phyloP scores from a whole-genome alignment of 495 filamentous ascomycete species.

The Daldinia bambusicola region DNA sequence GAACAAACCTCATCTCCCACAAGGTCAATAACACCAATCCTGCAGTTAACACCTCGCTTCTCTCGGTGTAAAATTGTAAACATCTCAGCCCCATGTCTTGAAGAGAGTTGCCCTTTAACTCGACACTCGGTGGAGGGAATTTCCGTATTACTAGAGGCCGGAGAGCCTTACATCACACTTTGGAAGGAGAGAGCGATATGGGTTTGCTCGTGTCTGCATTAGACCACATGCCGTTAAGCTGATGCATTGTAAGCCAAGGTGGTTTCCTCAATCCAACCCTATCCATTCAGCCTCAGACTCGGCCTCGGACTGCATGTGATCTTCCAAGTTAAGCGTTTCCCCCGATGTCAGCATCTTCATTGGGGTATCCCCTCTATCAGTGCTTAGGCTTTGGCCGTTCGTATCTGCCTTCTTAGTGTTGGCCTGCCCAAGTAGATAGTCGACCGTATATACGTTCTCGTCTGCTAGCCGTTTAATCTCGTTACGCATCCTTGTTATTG shows the following conservation, averaged over 20 bases:
- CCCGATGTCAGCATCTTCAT: constrained; percentile 43
- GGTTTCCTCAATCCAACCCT: constrained; percentile 58
- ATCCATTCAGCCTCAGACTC: constrained; percentile 64
- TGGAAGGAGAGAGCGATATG: not conserved
- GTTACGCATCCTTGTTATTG: constrained; percentile 77
- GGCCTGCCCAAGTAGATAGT: constrained; percentile 72
- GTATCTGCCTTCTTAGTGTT: constrained; percentile 30
- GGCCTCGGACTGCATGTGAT: constrained; percentile 46
- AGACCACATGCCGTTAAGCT: not conserved
- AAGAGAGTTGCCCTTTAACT: not conserved
- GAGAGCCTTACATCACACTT: not conserved
- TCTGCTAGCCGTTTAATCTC: constrained; percentile 80
- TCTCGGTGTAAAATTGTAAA: not conserved
- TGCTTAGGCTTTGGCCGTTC: constrained; percentile 13
- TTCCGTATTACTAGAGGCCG: not conserved
- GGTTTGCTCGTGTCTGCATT: not conserved
- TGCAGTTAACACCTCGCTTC: not conserved
- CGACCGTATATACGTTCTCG: constrained; percentile 85
- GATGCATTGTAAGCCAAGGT: not conserved
- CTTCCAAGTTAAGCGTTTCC: constrained; percentile 44
- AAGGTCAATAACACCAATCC: constrained; percentile 8
- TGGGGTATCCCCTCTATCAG: constrained; percentile 30
- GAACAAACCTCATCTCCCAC: constrained; percentile 14
- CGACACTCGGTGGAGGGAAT: not conserved
- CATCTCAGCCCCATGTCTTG: not conserved